Evolutionary conservation across 352 stramenopile genomes (phyloP).

Genomic region (Globisporangium spinosum): DNA sequence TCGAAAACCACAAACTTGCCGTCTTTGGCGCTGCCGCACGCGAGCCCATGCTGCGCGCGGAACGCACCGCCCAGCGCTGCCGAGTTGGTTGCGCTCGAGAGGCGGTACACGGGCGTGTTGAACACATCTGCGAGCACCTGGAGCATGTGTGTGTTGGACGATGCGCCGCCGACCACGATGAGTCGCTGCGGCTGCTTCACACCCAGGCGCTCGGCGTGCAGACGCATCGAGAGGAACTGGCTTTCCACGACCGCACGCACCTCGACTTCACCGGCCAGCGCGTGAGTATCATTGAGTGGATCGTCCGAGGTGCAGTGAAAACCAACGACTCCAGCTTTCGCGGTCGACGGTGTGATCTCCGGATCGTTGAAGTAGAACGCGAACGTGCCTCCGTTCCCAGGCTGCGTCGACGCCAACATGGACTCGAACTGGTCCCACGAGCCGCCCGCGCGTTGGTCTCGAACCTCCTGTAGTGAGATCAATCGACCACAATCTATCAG

Average conservation of each 20-base stretch:
- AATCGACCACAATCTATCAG: background rate
- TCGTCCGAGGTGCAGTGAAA: slow-evolving; percentile 31
- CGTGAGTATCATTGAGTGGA: slow-evolving; percentile 18
- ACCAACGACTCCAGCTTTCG: slow-evolving; percentile 38
- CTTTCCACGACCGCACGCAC: slow-evolving; percentile 64
- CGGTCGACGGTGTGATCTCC: slow-evolving; percentile 62
- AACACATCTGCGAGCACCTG: slow-evolving; percentile 65
- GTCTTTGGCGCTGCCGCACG: slow-evolving; percentile 12
- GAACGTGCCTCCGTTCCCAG: slow-evolving; percentile 42
- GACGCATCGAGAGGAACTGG: slow-evolving; percentile 55
- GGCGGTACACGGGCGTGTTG: slow-evolving; percentile 45
- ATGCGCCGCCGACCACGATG: slow-evolving; percentile 59
- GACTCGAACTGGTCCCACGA: slow-evolving; percentile 57
- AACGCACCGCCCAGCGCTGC: slow-evolving; percentile 52
- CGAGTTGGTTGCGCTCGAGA: slow-evolving; percentile 39
- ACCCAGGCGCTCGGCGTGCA: slow-evolving; percentile 54
- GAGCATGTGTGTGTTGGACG: slow-evolving; percentile 49
- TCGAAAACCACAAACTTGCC: slow-evolving; percentile 35
- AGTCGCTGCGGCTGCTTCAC: slow-evolving; percentile 45
- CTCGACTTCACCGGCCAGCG: slow-evolving; percentile 24
- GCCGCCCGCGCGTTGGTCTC: slow-evolving; percentile 32
- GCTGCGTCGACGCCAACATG: slow-evolving; percentile 34
- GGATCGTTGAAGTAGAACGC: slow-evolving; percentile 63
- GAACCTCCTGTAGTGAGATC: slow-evolving; percentile 27
- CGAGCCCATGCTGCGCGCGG: slow-evolving; percentile 41